Conservation (phyloP, 169 alveolate genomes). For the Babesia caballi region DNA sequence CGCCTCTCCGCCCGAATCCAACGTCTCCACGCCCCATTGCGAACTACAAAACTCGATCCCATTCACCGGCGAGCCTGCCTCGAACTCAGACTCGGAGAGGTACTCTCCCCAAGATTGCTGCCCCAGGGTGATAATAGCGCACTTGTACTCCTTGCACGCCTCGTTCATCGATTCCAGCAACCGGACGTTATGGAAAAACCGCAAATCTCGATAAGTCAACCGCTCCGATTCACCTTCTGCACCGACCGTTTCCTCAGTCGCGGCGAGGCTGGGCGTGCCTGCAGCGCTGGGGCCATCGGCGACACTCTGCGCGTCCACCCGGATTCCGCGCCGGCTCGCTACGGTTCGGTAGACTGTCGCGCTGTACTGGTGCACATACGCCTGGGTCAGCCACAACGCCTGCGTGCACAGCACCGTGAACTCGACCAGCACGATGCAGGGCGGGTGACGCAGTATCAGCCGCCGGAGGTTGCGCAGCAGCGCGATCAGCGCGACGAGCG, state of each 20-base stretch:
- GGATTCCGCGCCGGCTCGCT: not conserved
- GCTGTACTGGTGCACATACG: constrained; percentile 17
- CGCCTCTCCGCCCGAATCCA: not conserved
- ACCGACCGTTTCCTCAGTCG: not conserved
- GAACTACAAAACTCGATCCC: too few relatives aligned
- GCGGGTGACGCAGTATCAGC: constrained; percentile 7
- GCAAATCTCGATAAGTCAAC: not conserved
- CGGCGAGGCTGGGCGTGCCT: not conserved
- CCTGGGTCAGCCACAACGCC: constrained; percentile 34
- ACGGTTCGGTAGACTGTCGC: not conserved
- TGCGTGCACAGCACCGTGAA: constrained; percentile 27
- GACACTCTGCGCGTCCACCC: too few relatives aligned
- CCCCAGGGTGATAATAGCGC: not conserved
- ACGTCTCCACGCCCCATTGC: not conserved
- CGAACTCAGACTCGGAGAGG: not conserved
- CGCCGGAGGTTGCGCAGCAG: constrained; percentile 48
- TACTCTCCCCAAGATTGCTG: not conserved
- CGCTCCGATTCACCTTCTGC: not conserved
- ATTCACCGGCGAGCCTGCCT: not conserved
- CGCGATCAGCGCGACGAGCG: constrained; percentile 11
- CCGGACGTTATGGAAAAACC: not conserved
- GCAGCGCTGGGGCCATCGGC: too few relatives aligned
- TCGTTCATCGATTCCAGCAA: not conserved
- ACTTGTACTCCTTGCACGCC: not conserved
- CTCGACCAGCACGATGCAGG: constrained; percentile 26